A percentile compares a stretch with the other conserved stretches of the same genome.
Conservation (phyloP, 1,139 yeast genomes). For the Zhuliangozyma parablackwelliae region DNA sequence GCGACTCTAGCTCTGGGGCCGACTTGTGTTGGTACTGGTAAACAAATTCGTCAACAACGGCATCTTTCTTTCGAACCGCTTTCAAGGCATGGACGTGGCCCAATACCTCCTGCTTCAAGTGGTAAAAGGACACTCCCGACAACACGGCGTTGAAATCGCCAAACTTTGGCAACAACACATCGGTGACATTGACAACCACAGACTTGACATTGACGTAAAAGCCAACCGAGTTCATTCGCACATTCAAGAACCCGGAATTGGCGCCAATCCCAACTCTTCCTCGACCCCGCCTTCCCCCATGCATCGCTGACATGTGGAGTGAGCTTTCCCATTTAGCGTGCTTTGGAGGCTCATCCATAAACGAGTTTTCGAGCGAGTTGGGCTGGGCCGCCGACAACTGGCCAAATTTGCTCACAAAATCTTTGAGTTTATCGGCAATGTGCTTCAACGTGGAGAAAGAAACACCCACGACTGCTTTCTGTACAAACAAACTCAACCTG, state of each 20-base stretch:
- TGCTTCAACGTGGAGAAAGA: conserved; percentile 11
- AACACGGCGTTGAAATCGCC: conserved; percentile 37
- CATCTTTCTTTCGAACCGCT: conserved; percentile 15
- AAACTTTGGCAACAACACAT: conserved; percentile 32
- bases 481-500: conserved; percentile 14
- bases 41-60: conserved; percentile 24
- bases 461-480: conserved; percentile 15
- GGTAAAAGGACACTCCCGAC: conserved; percentile 22
- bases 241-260: conserved; percentile 1
- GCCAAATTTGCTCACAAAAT: conserved; percentile 13
- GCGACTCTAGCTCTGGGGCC: conserved; percentile 4
- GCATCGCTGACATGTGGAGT: conserved; percentile 4
- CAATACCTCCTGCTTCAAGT: conserved; percentile 28
- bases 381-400: conserved; percentile 16
- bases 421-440: conserved; percentile 11
- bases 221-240: conserved; percentile 10
- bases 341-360: conserved; percentile 5
- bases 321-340: conserved; percentile 5
- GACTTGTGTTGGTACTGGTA: conserved; percentile 22
- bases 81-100: conserved; percentile 23
- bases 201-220: conserved; percentile 19
- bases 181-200: neutral
- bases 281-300: conserved; percentile 2
- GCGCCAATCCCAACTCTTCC: conserved; percentile 8
- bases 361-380: conserved; percentile 15